Conservation (phyloP, 805 yeast genomes). For the Debaryomyces prosopidis region DNA sequence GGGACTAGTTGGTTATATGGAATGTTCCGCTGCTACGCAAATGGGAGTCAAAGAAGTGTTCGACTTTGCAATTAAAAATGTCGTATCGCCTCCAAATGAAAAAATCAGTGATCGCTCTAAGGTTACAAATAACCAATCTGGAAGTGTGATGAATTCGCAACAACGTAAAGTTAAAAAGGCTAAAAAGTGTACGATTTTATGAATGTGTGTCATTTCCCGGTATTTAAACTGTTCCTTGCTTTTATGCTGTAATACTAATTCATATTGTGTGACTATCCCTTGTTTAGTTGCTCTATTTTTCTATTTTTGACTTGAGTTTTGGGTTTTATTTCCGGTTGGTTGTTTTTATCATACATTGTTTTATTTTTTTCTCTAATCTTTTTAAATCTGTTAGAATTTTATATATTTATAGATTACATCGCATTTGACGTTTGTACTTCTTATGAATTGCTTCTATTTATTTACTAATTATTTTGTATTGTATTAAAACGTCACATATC, state of each 20-base stretch:
- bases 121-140: conserved; percentile 5
- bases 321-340: not conserved
- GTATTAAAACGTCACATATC: not conserved
- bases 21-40: conserved; percentile 90
- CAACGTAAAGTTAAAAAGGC: conserved; percentile 33
- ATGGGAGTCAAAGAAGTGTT: conserved; percentile 82
- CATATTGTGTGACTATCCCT: not conserved
- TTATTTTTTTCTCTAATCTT: not conserved
- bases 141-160: conserved; percentile 6
- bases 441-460: no score
- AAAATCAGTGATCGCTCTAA: not conserved
- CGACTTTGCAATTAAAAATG: conserved; percentile 76
- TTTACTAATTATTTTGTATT: no score
- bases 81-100: conserved; percentile 50
- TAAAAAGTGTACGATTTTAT: conserved; percentile 42
- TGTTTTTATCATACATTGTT: not conserved
- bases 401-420: not conserved
- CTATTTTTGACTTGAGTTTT: not conserved
- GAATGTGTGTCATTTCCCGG: conserved; percentile 5
- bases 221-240: not conserved
- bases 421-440: no score
- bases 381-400: not conserved
- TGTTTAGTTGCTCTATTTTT: not conserved
- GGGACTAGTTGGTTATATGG: conserved; percentile 73
- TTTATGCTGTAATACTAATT: not conserved